Conservation (phyloP, 306 rosid species). For the Vigna hirtella region DNA sequence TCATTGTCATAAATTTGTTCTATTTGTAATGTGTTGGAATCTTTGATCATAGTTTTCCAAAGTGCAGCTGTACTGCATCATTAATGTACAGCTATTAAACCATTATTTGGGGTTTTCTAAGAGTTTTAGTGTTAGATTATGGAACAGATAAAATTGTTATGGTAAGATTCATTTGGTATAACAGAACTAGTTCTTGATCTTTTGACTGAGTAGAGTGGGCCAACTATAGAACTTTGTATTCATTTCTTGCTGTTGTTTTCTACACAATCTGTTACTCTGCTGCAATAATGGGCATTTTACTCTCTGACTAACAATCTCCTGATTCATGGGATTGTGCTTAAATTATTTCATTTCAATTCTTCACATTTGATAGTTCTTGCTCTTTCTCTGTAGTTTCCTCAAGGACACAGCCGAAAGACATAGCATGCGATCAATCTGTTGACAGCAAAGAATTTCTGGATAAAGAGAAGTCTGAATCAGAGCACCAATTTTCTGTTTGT, state of each 20-base stretch:
- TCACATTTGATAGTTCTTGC: conserved; percentile 43
- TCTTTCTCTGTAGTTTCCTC: conserved; percentile 62
- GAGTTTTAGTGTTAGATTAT: neutral
- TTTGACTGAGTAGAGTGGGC: neutral
- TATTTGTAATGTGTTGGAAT: conserved; percentile 20
- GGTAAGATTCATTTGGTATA: neutral
- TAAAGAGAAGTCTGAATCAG: conserved; percentile 53
- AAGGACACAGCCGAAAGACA: conserved; percentile 51
- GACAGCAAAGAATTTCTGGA: conserved; percentile 50
- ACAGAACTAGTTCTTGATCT: conserved; percentile 26
- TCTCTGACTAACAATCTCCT: conserved; percentile 13
- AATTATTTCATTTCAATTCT: conserved; percentile 16
- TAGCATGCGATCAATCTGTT: conserved; percentile 55
- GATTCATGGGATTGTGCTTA: conserved; percentile 29
- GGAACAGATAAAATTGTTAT: conserved; percentile 26
- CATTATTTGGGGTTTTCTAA: conserved; percentile 17
- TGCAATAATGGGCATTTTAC: conserved; percentile 16
- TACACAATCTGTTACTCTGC: conserved; percentile 28
- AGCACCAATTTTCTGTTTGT: conserved; percentile 56
- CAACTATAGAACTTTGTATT: conserved; percentile 19
- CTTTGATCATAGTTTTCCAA: conserved; percentile 18
- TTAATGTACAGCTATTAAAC: neutral
- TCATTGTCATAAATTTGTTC: conserved; percentile 9
- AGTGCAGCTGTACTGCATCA: neutral
- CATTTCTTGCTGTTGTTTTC: conserved; percentile 19